A percentile compares a stretch with the other conserved stretches of the same genome.
Evolutionary conservation across 2,329 filamentous ascomycete genomes (phyloP).

Genomic region (Diaporthe amygdali): DNA sequence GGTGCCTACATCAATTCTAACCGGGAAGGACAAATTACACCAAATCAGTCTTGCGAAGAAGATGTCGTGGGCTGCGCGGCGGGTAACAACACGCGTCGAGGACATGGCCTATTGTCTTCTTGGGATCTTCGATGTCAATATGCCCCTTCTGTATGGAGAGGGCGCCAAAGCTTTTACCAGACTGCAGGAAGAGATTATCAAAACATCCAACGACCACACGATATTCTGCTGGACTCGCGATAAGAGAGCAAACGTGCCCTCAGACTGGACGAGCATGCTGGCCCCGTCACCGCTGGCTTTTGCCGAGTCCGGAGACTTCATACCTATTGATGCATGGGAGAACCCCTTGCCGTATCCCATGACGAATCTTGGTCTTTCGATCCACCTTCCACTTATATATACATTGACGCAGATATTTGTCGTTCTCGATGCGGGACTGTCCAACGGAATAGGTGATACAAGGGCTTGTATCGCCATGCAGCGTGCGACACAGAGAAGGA

Average conservation of each 20-base stretch:
- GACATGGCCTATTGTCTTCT: slow-evolving; percentile 31
- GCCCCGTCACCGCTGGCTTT: background rate
- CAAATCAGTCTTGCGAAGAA: slow-evolving; percentile 26
- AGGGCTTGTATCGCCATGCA: slow-evolving; percentile 1
- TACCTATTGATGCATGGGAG: background rate
- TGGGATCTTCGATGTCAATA: slow-evolving; percentile 34
- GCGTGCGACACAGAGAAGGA: background rate
- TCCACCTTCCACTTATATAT: background rate
- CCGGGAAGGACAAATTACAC: slow-evolving; percentile 1
- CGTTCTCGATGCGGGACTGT: background rate
- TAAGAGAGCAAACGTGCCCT: background rate
- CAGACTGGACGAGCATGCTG: background rate
- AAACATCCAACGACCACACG: slow-evolving; percentile 25
- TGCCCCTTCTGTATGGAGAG: slow-evolving; percentile 36
- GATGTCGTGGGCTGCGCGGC: slow-evolving; percentile 34
- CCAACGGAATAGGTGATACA: background rate
- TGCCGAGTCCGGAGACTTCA: background rate
- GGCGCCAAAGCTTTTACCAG: slow-evolving; percentile 30
- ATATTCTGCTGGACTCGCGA: slow-evolving; percentile 24
- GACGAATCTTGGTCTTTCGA: background rate
- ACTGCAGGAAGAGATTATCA: slow-evolving; percentile 34
- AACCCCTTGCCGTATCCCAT: background rate
- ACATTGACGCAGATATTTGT: background rate
- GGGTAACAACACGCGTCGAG: slow-evolving; percentile 29
- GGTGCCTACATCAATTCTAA: slow-evolving; percentile 11